Base-by-base conservation (phyloP, 108 stramenopile genomes). In the Skeletonema tropicum region DNA sequence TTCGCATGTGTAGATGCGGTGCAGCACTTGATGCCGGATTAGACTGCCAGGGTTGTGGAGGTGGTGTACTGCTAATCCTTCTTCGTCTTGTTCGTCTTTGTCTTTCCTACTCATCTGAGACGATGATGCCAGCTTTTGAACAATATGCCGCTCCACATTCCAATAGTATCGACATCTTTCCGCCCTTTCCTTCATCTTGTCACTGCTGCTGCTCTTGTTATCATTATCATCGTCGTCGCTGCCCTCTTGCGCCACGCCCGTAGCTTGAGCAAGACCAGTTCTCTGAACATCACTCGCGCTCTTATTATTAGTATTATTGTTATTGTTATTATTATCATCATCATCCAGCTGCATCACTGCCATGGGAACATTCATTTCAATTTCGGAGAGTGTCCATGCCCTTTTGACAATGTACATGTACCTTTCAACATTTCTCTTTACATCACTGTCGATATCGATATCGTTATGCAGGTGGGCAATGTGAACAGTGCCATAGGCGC, bases 121-220 rank as follows among this genome's bases (percentile, higher is more conserved):
- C 64, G 30, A 33, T n/a, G n/a, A n/a, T 71, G 49, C 5, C 48
- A 93, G 55, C 70, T 90, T 89, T 25, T 66, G 46, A 68, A 89
- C 86, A 61, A 85, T 86, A 61, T 94, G 90, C 12, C 77, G 29
- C 83, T 94, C 92, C 12, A 89, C 89, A 23, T 90, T 64, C 81
- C 84, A 87, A 75, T 94, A 94, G 66, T 89, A 85, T 33, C 57
- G 23, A 57, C 92, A 94, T 71, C 92, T 76, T 31, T 73, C 76
- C 6, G 75, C 72, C 39, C 71, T 67, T 46, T 46, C 45, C 15
- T 46, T 46, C 15, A 46, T 46, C 45, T 46, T 12, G 45, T 46
- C 45, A 46, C 45, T 46, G 45, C 45, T n/a, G 15, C 12, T n/a
- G n/a, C n/a, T n/a, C n/a, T n/a, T 46, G 45, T n/a, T 46, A 12